phyloP scores from a whole-genome alignment of 164 flowering plant species.

The Chloranthus sessilifolius region DNA sequence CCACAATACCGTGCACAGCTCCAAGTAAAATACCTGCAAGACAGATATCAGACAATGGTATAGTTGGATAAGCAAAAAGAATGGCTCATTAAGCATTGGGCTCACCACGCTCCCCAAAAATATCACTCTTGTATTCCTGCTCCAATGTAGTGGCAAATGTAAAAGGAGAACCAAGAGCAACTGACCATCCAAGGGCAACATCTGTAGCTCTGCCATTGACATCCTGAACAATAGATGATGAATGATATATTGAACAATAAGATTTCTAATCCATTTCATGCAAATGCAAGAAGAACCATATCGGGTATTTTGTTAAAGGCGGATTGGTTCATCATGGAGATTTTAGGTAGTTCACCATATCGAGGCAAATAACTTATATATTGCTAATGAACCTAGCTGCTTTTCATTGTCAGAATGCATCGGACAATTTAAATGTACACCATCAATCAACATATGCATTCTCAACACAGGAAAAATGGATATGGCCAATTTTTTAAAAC shows the following conservation, averaged over 20 bases:
- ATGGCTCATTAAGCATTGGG: too few species aligned
- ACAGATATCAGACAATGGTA: background rate
- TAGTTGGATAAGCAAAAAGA: background rate
- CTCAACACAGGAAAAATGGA: too few species aligned
- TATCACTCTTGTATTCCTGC: constrained; percentile 95
- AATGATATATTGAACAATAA: too few species aligned
- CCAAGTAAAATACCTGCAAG: constrained; percentile 82
- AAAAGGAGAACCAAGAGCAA: constrained; percentile 98
- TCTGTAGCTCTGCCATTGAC: constrained; percentile 95
- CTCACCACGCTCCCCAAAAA: constrained; percentile 89
- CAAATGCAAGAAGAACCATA: too few species aligned
- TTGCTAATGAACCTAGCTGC: too few species aligned
- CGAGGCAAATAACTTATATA: background rate
- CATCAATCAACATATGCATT: too few species aligned
- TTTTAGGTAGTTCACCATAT: background rate
- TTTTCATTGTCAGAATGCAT: too few species aligned
- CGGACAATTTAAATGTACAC: too few species aligned
- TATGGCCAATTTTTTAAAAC: too few species aligned
- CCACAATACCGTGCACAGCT: constrained; percentile 97
- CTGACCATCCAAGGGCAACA: constrained; percentile 96
- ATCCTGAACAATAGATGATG: constrained; percentile 41
- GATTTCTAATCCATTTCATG: too few species aligned
- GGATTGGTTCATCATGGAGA: background rate
- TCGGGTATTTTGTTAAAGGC: too few species aligned
- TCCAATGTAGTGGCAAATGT: constrained; percentile 95